These are phyloP conservation scores for Lipomyces yamanashiensis DNA, from an alignment of 805 yeast genomes.

Conservation along the genomic window DNA sequence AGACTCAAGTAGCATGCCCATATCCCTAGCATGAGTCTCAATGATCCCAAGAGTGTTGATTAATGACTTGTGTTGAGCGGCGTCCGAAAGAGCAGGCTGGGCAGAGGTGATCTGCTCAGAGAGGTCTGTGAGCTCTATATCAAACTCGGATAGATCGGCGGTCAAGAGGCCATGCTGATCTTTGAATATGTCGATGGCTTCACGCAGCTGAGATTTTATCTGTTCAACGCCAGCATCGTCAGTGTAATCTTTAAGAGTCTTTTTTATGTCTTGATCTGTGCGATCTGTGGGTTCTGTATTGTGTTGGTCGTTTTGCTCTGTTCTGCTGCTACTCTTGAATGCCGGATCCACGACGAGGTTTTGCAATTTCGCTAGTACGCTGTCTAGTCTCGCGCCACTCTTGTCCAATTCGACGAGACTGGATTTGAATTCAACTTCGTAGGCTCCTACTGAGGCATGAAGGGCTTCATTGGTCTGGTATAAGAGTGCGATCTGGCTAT, in stretches of 20 bases:
- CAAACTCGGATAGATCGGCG: constrained; percentile 43
- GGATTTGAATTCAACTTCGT: constrained; percentile 41
- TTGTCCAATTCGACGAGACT: constrained; percentile 45
- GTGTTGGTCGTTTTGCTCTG: constrained; percentile 15
- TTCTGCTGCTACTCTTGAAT: constrained; percentile 27
- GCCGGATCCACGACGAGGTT: constrained; percentile 47
- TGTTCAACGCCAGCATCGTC: constrained; percentile 49
- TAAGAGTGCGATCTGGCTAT: constrained; percentile 54
- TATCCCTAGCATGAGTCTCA: constrained; percentile 60
- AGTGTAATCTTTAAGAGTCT: constrained; percentile 54
- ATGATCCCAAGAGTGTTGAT: constrained; percentile 32
- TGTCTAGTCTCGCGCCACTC: constrained; percentile 44
- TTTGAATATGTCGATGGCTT: constrained; percentile 46
- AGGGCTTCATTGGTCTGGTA: constrained; percentile 42
- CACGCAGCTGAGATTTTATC: constrained; percentile 41
- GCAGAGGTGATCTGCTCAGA: constrained; percentile 40
- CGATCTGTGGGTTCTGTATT: constrained; percentile 12
- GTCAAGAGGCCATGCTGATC: constrained; percentile 14
- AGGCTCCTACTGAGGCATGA: constrained; percentile 28
- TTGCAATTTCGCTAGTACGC: constrained; percentile 46
- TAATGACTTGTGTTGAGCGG: not conserved
- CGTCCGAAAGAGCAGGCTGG: not conserved
- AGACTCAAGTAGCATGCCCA: constrained; percentile 70
- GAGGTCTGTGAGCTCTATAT: constrained; percentile 42
- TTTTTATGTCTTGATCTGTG: constrained; percentile 22